Evolutionary conservation across 1,284 basidiomycete genomes (phyloP), one percentile per base, ranked within the genome.

Genomic region (Apiotrichum siamense): DNA sequence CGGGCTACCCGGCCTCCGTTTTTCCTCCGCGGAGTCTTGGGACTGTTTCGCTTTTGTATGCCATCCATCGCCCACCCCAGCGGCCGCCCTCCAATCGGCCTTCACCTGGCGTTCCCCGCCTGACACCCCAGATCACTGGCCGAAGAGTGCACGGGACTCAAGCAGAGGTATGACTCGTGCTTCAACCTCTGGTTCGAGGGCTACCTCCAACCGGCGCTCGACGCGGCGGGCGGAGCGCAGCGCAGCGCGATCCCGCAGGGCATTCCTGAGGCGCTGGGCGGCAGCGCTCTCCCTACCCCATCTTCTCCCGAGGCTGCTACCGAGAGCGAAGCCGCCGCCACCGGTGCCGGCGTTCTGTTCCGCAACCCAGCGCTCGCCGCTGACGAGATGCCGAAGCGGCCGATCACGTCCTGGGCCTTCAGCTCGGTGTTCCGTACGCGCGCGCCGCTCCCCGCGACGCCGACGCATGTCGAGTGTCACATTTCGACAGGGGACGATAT

Each of bases 141-240:
- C 4, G 51, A 51, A 13, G 80, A 85, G 75, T 97, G 93, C 74
- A 96, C 92, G 4, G 85, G 87, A 0, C 79, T 92, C 50, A 97
- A 97, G 70, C 83, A 85, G 56, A 78, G 82, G 54, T 97, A 96
- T 71, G 92, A 97, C 72, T 76, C 85, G 0, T 97, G 93, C 77
- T 97, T 97, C 77, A 94, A 96, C 67, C 82, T 85, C 7, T 97
- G 92, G 93, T 92, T 97, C 65, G 89, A 92, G 69, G 88, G 88
- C 21, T 97, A 96, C 68, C 82, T 97, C 29, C 86, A 89, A 65
- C 88, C 88, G 0, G 70, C 69, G 25, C 61, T 72, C 5, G 66
- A 69, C 39, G 51, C 32, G 9, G 54, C 57, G 6, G 41, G 45
- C 12, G 31, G 29, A 10, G 26, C 41, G 23, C 33, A 44, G 31